A percentile compares a stretch with the other conserved stretches of the same genome.
phyloP scores from a whole-genome alignment of 2,329 filamentous ascomycete genomes.

The Talaromyces sp. region DNA sequence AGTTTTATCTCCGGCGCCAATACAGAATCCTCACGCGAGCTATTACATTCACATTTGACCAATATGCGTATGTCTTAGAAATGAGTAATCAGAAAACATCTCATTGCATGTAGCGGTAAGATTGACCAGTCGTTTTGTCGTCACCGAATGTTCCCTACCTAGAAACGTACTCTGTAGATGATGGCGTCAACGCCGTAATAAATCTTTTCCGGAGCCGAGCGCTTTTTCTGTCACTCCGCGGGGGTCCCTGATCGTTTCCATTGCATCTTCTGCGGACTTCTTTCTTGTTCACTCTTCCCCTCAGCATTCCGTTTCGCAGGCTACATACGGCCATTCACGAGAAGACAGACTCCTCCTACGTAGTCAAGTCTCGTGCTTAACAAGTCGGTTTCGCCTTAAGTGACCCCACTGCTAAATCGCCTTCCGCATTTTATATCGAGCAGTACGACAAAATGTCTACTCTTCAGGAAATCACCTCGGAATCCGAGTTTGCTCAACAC shows the following conservation, averaged over 20 bases:
- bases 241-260: not conserved
- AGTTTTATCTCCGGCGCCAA: not conserved
- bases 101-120: not conserved
- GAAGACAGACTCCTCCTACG: not conserved
- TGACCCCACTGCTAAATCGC: not conserved
- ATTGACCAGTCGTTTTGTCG: not conserved
- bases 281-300: not conserved
- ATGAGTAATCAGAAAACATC: not conserved
- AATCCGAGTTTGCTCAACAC: constrained; percentile 68
- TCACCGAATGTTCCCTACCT: not conserved
- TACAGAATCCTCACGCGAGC: not conserved
- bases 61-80: not conserved
- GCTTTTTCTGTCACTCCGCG: not conserved
- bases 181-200: constrained; percentile 20
- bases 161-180: not conserved
- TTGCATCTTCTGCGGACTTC: not conserved
- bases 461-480: constrained; percentile 71
- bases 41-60: not conserved
- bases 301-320: not conserved
- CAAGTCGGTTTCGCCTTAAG: not conserved
- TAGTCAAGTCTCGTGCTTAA: not conserved
- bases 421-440: not conserved
- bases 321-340: not conserved
- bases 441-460: constrained; percentile 60
- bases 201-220: constrained; percentile 18